Evolutionary conservation across 2,329 filamentous ascomycete genomes (phyloP), one percentile per base, ranked within the genome.

Genomic region (Diaporthe destruens): DNA sequence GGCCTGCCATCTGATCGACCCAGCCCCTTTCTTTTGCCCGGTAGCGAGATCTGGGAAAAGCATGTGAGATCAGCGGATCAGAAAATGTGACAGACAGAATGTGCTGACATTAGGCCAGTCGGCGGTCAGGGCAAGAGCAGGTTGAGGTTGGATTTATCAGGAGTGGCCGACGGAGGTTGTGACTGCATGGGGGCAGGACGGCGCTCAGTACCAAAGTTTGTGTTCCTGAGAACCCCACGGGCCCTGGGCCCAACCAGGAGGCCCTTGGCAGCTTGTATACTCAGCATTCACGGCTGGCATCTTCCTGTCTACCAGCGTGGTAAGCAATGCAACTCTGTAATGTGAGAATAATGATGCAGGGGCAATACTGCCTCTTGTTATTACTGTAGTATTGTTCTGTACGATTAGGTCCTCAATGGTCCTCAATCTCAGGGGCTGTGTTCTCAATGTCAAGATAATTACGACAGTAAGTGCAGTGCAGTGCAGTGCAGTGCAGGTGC

Each of bases 1-100:
- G 29, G 39, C 39, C 39, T 42, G 32, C 47, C 61, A 29, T 39
- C 61, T 53, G 47, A 66, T 66, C 61, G 61, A 53, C 44, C 8
- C 11, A 23, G 6, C 32, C 51, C 61, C n/a, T 36, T 34, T 39
- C 36, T 66, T n/a, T 18, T 47, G n/a, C n/a, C 61, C 20, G 61
- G 61, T 66, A 66, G 61, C 61, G 61, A 66, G 61, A 66, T 66
- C 61, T 66, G 61, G 61, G 18, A 44, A 61, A 66, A 66, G 44
- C 47, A 66, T 9, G 6, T 20, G 61, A 39, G 44, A 66, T 66
- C 61, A 66, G 47, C 47, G 16, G 61, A 39, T 66, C 61, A 66
- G 18, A 25, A 32, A 53, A 39, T 66, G 29, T 32, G 20, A 66
- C 61, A 53, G 18, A 39, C n/a, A 66, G 29, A 16, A 32, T 39